phyloP scores from a whole-genome alignment of 2,329 filamentous ascomycete species.

The Cyphellophora attinorum region DNA sequence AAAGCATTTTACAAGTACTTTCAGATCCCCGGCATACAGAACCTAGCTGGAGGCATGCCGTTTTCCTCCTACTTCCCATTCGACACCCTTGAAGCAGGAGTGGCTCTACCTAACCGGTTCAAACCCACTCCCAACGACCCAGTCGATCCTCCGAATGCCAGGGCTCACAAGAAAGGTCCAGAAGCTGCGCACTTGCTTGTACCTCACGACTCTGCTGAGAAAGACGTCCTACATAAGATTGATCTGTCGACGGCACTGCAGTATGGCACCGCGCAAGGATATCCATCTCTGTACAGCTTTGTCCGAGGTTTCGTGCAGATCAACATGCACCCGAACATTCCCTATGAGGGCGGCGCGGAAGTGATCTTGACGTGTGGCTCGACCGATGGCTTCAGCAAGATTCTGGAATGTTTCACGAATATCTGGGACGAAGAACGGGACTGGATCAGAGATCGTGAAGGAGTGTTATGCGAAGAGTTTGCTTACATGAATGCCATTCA shows the following conservation, averaged over 20 bases:
- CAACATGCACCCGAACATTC: constrained; percentile 69
- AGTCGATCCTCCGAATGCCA: constrained; percentile 34
- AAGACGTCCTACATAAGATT: constrained; percentile 58
- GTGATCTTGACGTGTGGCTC: constrained; percentile 71
- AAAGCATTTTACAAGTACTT: constrained; percentile 87
- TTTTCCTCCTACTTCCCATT: constrained; percentile 78
- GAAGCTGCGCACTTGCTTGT: constrained; percentile 53
- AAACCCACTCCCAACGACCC: constrained; percentile 58
- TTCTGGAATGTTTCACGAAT: constrained; percentile 65
- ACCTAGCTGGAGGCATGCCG: constrained; percentile 61
- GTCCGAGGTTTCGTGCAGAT: constrained; percentile 68
- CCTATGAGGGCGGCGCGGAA: constrained; percentile 67
- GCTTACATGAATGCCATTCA: constrained; percentile 70
- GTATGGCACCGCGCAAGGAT: constrained; percentile 75
- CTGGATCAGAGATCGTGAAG: constrained; percentile 60
- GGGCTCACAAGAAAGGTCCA: constrained; percentile 23
- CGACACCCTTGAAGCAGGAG: constrained; percentile 77
- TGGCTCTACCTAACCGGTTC: constrained; percentile 66
- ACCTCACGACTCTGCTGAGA: constrained; percentile 54
- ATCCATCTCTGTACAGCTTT: constrained; percentile 68
- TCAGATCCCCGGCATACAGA: constrained; percentile 49
- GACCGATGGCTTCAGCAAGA: constrained; percentile 78
- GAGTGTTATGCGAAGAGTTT: constrained; percentile 69
- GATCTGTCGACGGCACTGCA: constrained; percentile 76
- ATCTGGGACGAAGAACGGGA: constrained; percentile 63